Percentiles rank a stretch among this genome's conserved stretches.
Conservation (phyloP, 352 stramenopile species). For the Elongisporangium anandrum region DNA sequence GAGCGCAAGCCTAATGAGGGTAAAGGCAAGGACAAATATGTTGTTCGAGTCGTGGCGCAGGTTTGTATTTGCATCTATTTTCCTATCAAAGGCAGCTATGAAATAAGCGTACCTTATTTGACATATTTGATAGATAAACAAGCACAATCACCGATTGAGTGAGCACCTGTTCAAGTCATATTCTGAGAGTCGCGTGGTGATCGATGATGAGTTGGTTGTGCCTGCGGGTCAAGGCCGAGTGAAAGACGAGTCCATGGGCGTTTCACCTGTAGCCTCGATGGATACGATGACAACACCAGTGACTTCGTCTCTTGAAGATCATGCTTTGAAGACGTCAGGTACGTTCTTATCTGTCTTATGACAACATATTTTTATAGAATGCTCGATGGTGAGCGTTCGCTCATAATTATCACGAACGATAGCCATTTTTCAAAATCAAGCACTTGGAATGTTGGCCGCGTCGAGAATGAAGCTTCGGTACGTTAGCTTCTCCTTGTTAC, state of each 20-base stretch:
- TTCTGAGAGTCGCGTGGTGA: constrained; percentile 80
- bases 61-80: constrained; percentile 9
- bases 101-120: neutral
- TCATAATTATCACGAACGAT: neutral
- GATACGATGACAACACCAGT: constrained; percentile 24
- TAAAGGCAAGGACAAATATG: constrained; percentile 65
- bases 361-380: neutral
- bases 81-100: neutral
- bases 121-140: constrained; percentile 77
- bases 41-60: constrained; percentile 80
- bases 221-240: constrained; percentile 29
- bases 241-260: constrained; percentile 39
- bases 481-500: neutral
- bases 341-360: constrained; percentile 8
- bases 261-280: constrained; percentile 5
- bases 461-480: constrained; percentile 63
- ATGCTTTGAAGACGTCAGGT: constrained; percentile 47
- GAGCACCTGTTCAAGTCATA: constrained; percentile 87
- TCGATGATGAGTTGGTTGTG: constrained; percentile 75
- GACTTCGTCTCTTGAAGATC: constrained; percentile 44
- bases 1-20: constrained; percentile 62
- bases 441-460: constrained; percentile 49
- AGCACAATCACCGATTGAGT: constrained; percentile 81
- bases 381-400: neutral
- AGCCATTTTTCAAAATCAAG: constrained; percentile 57